These are phyloP conservation scores for Cylindrodendrum hubeiense DNA, from an alignment of 2,329 filamentous ascomycete species.

Conservation along the genomic window DNA sequence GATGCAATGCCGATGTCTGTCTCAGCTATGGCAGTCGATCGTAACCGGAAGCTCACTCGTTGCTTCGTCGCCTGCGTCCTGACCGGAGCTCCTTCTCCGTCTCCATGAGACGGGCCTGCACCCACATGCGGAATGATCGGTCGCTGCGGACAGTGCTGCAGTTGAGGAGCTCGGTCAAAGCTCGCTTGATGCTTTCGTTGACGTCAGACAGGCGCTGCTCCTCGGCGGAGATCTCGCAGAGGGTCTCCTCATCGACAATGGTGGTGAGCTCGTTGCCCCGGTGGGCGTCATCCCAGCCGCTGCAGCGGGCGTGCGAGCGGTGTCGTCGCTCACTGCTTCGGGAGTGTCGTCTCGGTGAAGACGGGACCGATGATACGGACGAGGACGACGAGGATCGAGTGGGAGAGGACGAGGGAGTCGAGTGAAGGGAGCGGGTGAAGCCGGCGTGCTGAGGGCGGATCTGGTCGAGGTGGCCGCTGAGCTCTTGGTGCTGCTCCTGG, in stretches of 20 bases:
- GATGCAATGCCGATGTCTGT: neutral
- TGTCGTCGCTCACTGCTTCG: constrained; percentile 47
- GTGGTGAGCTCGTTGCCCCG: constrained; percentile 50
- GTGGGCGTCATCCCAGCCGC: constrained; percentile 48
- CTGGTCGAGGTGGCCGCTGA: constrained; percentile 64
- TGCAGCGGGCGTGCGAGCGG: constrained; percentile 47
- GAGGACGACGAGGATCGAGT: constrained; percentile 61
- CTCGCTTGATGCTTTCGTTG: constrained; percentile 72
- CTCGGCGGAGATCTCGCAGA: constrained; percentile 63
- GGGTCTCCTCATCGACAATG: constrained; percentile 61
- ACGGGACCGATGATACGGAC: constrained; percentile 56
- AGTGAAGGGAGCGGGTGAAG: constrained; percentile 52
- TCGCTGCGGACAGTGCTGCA: constrained; percentile 67
- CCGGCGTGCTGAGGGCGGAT: constrained; percentile 57
- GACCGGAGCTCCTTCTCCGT: constrained; percentile 70
- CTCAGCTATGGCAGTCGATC: constrained; percentile 4
- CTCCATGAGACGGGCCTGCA: constrained; percentile 70
- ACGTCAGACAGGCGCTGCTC: constrained; percentile 67
- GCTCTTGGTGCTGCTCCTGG: constrained; percentile 66
- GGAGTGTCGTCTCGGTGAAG: constrained; percentile 61
- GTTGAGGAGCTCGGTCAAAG: constrained; percentile 72
- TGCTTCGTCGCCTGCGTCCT: constrained; percentile 62
- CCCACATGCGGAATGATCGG: constrained; percentile 66
- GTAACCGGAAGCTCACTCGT: constrained; percentile 31
- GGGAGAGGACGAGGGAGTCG: constrained; percentile 71